Evolutionary conservation across 352 stramenopile genomes (phyloP).

Genomic region (Pythium periplocum): DNA sequence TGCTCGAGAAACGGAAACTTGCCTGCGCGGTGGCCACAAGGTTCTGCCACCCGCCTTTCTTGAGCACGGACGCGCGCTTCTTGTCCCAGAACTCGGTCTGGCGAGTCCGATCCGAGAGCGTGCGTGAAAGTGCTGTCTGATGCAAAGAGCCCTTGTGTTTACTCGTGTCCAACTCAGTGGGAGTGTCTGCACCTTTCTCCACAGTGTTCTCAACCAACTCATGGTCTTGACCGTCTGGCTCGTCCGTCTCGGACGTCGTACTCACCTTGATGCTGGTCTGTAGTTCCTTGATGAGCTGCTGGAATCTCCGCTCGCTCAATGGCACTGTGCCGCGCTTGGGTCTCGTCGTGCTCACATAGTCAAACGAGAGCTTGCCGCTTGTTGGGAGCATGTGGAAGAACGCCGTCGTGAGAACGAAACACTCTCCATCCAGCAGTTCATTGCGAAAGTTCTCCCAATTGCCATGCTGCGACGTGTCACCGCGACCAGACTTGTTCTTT

Average conservation of each 20-base stretch:
- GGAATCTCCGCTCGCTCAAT: slow-evolving; percentile 63
- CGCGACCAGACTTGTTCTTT: slow-evolving; percentile 35
- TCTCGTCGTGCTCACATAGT: slow-evolving; percentile 85
- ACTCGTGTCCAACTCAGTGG: background rate
- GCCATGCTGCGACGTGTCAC: slow-evolving; percentile 84
- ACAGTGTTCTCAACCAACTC: background rate
- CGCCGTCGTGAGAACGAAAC: slow-evolving; percentile 58
- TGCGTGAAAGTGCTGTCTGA: background rate
- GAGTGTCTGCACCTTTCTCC: background rate
- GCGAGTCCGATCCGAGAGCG: slow-evolving; percentile 7
- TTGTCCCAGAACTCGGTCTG: slow-evolving; percentile 50
- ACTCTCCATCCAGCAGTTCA: slow-evolving; percentile 73
- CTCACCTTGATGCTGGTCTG: slow-evolving; percentile 24
- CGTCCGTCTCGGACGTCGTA: background rate
- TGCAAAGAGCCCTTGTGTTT: too few species aligned
- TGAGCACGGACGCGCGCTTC: slow-evolving; percentile 36
- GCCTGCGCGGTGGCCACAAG: slow-evolving; percentile 28
- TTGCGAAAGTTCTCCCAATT: slow-evolving; percentile 93
- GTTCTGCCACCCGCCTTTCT: slow-evolving; percentile 28
- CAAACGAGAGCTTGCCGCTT: slow-evolving; percentile 79
- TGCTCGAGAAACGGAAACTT: slow-evolving; percentile 36
- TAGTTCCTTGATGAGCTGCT: slow-evolving; percentile 67
- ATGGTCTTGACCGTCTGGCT: background rate
- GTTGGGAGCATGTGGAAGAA: slow-evolving; percentile 78
- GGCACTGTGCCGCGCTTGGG: slow-evolving; percentile 53